These are phyloP conservation scores for Solanum hybrid DNA, from an alignment of 305 asterid species.

Conservation along the genomic window DNA sequence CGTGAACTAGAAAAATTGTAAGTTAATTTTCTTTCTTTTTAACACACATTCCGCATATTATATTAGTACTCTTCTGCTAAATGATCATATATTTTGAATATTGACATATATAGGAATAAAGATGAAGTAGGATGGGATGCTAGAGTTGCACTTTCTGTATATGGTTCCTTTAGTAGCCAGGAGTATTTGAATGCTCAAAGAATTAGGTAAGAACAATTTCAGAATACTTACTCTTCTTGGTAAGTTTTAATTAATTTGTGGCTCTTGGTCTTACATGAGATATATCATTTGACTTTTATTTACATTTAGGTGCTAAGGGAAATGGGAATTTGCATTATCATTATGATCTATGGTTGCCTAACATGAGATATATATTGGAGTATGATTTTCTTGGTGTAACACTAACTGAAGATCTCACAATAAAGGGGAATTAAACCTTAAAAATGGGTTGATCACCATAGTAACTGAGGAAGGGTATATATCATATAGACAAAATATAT, in stretches of 20 bases:
- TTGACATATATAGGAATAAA: slow-evolving; percentile 28
- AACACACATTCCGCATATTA: neutral
- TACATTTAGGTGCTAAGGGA: neutral
- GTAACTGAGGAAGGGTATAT: neutral
- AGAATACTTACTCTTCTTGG: neutral
- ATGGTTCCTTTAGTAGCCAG: slow-evolving; percentile 62
- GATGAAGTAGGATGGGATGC: slow-evolving; percentile 77
- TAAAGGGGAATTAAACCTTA: neutral
- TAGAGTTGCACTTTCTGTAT: slow-evolving; percentile 68
- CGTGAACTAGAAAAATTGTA: slow-evolving; percentile 43
- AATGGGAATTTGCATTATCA: neutral
- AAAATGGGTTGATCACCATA: neutral
- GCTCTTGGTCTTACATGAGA: neutral
- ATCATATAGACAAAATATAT: neutral
- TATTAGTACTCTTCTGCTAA: neutral
- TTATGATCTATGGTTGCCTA: neutral
- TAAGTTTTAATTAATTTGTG: neutral
- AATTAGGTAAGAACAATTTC: slow-evolving; percentile 32
- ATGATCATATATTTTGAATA: neutral
- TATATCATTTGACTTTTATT: neutral
- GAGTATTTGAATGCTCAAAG: slow-evolving; percentile 83
- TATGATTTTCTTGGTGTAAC: neutral
- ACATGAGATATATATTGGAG: too few relatives aligned
- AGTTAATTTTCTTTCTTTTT: slow-evolving; percentile 6
- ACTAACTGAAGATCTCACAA: neutral